A percentile compares a stretch with the other conserved stretches of the same genome.
Conservation (phyloP, 306 rosid genomes). For the Inga laurina region DNA sequence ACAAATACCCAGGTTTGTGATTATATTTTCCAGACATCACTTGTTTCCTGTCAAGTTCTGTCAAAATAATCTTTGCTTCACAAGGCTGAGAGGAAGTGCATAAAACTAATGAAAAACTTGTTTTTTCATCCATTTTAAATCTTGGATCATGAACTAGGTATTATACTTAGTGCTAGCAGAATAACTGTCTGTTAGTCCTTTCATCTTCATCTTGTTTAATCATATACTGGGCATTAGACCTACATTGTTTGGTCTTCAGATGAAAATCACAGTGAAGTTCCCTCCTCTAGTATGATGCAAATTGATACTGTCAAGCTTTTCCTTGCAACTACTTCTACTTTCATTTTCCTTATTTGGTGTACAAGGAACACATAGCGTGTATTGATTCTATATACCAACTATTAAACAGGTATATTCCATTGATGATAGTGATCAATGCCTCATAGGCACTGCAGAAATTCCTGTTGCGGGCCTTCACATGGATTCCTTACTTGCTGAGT, state of each 20-base stretch:
- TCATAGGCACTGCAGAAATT: slow-evolving; percentile 98
- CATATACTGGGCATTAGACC: slow-evolving; percentile 4
- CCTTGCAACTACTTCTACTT: slow-evolving; percentile 1
- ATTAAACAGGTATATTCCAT: slow-evolving; percentile 83
- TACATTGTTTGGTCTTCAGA: slow-evolving; percentile 16
- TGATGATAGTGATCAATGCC: slow-evolving; percentile 89
- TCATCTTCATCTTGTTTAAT: slow-evolving; percentile 11
- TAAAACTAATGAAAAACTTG: slow-evolving; percentile 16
- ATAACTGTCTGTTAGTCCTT: not conserved
- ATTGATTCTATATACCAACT: slow-evolving; percentile 38
- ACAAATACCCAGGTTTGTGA: slow-evolving; percentile 83
- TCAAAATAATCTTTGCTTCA: slow-evolving; percentile 18
- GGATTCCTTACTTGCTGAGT: slow-evolving; percentile 86
- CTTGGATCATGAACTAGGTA: slow-evolving; percentile 1
- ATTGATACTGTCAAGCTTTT: slow-evolving; percentile 21
- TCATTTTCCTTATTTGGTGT: slow-evolving; percentile 13
- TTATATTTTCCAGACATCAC: not conserved
- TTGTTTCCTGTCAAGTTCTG: slow-evolving; percentile 13
- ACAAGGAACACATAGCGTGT: slow-evolving; percentile 18
- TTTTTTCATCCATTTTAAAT: slow-evolving; percentile 10
- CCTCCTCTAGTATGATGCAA: slow-evolving; percentile 12
- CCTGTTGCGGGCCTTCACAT: slow-evolving; percentile 97
- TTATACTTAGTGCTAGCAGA: not conserved
- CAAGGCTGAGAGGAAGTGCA: not conserved
- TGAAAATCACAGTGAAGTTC: slow-evolving; percentile 15